Percentiles rank a stretch among this genome's conserved stretches.
Evolutionary conservation across 352 stramenopile genomes (phyloP).

Genomic region (Phytophthora cajani): DNA sequence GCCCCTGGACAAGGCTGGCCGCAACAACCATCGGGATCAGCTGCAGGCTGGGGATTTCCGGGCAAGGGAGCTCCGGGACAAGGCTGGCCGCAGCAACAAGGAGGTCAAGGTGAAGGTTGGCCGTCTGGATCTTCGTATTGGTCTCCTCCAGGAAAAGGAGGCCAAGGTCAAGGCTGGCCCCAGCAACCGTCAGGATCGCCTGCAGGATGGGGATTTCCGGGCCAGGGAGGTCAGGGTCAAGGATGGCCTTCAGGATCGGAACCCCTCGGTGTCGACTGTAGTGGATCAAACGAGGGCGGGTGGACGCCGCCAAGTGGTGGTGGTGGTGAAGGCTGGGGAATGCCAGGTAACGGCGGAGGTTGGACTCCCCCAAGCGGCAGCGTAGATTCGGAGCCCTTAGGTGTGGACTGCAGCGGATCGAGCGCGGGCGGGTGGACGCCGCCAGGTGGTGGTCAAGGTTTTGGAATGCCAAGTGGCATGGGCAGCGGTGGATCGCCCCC

Average conservation of each 20-base stretch:
- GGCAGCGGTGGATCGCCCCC: neutral
- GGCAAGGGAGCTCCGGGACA: neutral
- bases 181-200: neutral
- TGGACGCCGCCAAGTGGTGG: neutral
- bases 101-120: neutral
- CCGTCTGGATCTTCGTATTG: neutral
- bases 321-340: neutral
- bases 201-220: neutral
- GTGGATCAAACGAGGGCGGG: conserved; percentile 7
- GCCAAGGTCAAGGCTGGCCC: neutral
- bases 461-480: neutral
- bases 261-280: conserved; percentile 8
- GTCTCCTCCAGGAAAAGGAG: neutral
- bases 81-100: neutral
- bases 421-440: neutral
- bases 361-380: neutral
- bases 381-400: neutral
- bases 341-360: neutral
- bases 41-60: neutral
- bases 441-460: conserved; percentile 11
- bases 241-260: conserved; percentile 4
- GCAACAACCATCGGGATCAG: neutral
- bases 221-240: conserved; percentile 2
- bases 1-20: neutral
- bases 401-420: conserved; percentile 18